phyloP scores from a whole-genome alignment of 345 rosid genomes.

The Melaleuca alternifolia region DNA sequence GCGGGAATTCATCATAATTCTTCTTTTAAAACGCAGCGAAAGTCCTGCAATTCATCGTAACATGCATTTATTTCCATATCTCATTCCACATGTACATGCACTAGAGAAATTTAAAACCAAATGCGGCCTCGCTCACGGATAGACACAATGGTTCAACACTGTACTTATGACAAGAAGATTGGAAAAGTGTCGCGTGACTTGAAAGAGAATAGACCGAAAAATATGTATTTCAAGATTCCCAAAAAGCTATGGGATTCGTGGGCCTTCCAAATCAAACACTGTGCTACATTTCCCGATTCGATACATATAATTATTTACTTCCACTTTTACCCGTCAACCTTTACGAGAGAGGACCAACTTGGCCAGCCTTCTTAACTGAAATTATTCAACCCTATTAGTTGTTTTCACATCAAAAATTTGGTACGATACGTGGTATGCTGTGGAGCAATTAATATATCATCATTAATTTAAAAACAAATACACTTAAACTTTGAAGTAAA shows the following conservation, averaged over 20 bases:
- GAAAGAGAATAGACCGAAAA: neutral
- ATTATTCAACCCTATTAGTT: neutral
- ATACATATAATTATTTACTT: neutral
- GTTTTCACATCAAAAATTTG: no score
- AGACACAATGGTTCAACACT: neutral
- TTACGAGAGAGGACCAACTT: no score
- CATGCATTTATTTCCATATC: neutral
- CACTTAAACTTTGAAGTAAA: no score
- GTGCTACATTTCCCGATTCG: neutral
- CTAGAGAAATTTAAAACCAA: neutral
- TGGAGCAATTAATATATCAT: no score
- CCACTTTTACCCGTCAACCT: neutral
- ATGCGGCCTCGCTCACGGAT: neutral
- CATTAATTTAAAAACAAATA: no score
- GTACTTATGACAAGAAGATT: neutral
- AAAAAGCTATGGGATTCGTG: neutral
- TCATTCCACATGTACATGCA: neutral
- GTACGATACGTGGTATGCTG: no score
- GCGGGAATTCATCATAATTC: accelerated
- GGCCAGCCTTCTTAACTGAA: neutral
- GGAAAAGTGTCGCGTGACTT: neutral
- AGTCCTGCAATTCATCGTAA: neutral
- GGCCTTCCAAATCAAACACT: neutral
- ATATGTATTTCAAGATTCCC: neutral
- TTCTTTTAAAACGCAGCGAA: no score